Conservation (phyloP, 768 basidiomycete species). For the Gymnopilus junonius region DNA sequence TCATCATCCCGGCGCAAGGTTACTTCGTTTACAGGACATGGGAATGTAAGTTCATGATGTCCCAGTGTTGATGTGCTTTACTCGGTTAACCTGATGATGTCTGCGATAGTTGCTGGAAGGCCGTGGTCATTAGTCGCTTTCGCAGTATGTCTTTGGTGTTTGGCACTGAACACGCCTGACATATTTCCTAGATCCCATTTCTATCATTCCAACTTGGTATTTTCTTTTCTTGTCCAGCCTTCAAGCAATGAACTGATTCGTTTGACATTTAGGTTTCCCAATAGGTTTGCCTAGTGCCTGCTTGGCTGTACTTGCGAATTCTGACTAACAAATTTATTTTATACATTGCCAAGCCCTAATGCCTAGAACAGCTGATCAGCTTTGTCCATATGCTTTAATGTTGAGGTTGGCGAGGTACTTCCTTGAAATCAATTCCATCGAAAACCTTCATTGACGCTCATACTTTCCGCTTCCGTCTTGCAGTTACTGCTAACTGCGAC, state of each 20-base stretch:
- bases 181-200: background rate
- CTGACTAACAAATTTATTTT: background rate
- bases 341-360: background rate
- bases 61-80: background rate
- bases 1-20: background rate
- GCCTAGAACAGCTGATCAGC: background rate
- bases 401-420: background rate
- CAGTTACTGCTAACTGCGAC: constrained; percentile 1
- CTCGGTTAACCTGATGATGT: background rate
- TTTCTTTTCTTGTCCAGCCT: background rate
- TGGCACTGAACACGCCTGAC: background rate
- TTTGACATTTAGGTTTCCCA: background rate
- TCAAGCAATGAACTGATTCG: background rate
- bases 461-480: background rate
- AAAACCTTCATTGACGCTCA: background rate
- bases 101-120: background rate
- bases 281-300: background rate
- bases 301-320: background rate
- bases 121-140: background rate
- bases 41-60: background rate
- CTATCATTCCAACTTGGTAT: background rate
- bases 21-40: constrained; percentile 6
- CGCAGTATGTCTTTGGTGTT: background rate
- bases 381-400: background rate
- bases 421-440: background rate